Conservation (phyloP, 1,139 yeast species). For the Candida buenavistaensis region DNA sequence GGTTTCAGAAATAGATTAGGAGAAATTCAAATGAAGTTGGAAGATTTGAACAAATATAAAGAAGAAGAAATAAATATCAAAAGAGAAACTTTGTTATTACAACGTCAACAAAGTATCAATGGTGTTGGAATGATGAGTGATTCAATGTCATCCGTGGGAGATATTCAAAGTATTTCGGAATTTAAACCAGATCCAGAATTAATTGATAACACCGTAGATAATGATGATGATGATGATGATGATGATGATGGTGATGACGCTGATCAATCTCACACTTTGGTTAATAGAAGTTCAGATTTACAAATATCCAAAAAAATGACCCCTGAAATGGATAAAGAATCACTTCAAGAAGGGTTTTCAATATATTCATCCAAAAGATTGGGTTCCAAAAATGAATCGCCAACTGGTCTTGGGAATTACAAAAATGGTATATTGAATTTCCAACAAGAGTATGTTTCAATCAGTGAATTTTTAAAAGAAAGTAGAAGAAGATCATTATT, state of each 20-base stretch:
- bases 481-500: constrained; percentile 10
- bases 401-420: neutral
- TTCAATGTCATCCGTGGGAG: neutral
- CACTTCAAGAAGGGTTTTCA: constrained; percentile 10
- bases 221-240: constrained; percentile 3
- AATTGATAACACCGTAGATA: constrained; percentile 9
- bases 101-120: constrained; percentile 5
- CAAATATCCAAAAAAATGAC: neutral
- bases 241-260: neutral
- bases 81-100: constrained; percentile 7
- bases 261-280: constrained; percentile 6
- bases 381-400: neutral
- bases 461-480: constrained; percentile 14
- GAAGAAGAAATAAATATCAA: constrained; percentile 10
- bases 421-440: constrained; percentile 8
- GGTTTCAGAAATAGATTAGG: constrained; percentile 52
- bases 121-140: neutral
- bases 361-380: constrained; percentile 9
- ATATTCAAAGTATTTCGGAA: constrained; percentile 8
- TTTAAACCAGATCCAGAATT: constrained; percentile 12
- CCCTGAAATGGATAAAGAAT: neutral
- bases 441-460: constrained; percentile 14
- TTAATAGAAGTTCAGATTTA: constrained; percentile 3
- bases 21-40: constrained; percentile 40
- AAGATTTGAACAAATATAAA: constrained; percentile 21